A percentile compares a stretch with the other conserved stretches of the same genome.
Evolutionary conservation across 331 rosid species (phyloP).

Genomic region (Stylosanthes scabra): DNA sequence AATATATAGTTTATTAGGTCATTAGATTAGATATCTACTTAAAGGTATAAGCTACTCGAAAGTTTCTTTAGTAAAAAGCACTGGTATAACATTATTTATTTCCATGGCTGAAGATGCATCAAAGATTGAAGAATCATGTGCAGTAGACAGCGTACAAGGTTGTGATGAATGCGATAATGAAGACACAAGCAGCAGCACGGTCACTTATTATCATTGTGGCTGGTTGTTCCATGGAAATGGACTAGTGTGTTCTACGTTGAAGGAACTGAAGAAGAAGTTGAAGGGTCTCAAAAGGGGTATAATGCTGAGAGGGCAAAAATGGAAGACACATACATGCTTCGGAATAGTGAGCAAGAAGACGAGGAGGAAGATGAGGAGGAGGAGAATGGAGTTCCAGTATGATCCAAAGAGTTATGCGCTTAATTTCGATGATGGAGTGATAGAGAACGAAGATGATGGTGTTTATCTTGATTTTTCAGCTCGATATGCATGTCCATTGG

Average conservation of each 20-base stretch:
- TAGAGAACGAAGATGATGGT: background rate
- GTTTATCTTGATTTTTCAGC: constrained; percentile 8
- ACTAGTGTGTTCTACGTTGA: background rate
- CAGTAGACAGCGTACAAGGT: background rate
- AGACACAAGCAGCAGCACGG: background rate
- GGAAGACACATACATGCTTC: constrained; percentile 31
- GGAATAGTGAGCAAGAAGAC: background rate
- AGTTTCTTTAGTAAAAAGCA: background rate
- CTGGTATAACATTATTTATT: background rate
- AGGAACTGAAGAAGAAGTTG: constrained; percentile 3
- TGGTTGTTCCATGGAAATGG: constrained; percentile 40
- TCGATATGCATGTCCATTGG: constrained; percentile 31
- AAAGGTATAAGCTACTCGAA: background rate
- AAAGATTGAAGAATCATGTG: background rate
- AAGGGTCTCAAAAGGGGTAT: constrained; percentile 5
- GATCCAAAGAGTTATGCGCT: constrained; percentile 62
- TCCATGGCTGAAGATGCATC: background rate
- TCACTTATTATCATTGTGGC: constrained; percentile 24
- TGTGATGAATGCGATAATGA: constrained; percentile 10
- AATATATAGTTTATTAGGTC: background rate
- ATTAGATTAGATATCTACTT: background rate
- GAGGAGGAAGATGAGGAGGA: constrained; percentile 34
- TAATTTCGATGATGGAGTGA: constrained; percentile 56
- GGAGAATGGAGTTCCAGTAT: constrained; percentile 43
- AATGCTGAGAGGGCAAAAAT: constrained; percentile 46